These are phyloP conservation scores for Agrocybe pediades DNA, from an alignment of 768 basidiomycete genomes.

Conservation along the genomic window DNA sequence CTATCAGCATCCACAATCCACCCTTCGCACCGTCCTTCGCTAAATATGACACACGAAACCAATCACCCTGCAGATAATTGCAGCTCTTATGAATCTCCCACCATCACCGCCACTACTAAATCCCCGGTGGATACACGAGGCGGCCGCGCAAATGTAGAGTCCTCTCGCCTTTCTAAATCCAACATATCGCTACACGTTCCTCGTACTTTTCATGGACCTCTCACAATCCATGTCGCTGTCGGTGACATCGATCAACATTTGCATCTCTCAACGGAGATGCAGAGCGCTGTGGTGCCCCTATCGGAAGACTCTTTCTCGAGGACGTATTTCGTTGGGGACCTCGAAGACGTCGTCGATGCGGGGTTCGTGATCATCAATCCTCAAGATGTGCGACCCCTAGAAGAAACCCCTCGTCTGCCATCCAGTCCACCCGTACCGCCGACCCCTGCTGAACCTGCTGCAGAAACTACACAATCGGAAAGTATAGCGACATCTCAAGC, in stretches of 20 bases:
- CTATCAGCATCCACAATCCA: slow-evolving; percentile 29
- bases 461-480: too few relatives aligned
- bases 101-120: neutral
- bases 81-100: neutral
- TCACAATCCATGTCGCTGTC: slow-evolving; percentile 35
- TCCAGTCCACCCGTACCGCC: too few relatives aligned
- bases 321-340: slow-evolving; percentile 36
- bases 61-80: neutral
- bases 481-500: too few relatives aligned
- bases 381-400: too few relatives aligned
- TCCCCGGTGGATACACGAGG: neutral
- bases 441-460: too few relatives aligned
- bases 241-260: slow-evolving; percentile 40
- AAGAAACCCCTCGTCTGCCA: too few relatives aligned
- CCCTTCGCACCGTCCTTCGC: slow-evolving; percentile 22
- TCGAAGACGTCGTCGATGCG: slow-evolving; percentile 7
- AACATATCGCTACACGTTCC: slow-evolving; percentile 38
- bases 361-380: neutral
- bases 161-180: slow-evolving; percentile 11
- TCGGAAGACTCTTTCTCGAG: slow-evolving; percentile 32
- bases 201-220: slow-evolving; percentile 41
- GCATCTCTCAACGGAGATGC: slow-evolving; percentile 30
- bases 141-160: neutral
- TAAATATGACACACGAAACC: neutral
- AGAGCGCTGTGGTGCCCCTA: slow-evolving; percentile 30